Conservation (phyloP, 371 early-diverging fungal genomes). For the Mortierella sp. region DNA sequence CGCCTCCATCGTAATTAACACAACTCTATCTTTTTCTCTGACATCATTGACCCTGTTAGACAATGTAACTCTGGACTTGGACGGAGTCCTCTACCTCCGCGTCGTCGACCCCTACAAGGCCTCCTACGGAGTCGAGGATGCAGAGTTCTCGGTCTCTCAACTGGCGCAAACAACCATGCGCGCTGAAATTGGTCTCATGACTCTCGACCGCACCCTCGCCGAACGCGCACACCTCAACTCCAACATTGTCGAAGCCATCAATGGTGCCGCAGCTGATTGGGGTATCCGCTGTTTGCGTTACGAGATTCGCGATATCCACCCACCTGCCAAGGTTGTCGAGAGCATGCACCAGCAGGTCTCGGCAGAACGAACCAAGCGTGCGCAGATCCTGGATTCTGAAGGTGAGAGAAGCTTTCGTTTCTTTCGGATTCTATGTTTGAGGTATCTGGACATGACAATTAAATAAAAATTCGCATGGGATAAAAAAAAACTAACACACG, state of each 20-base stretch:
- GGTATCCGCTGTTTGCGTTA: slow-evolving; percentile 96
- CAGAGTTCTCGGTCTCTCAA: slow-evolving; percentile 95
- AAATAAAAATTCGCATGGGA: too few species aligned
- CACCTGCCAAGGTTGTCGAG: slow-evolving; percentile 94
- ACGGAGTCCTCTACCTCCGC: slow-evolving; percentile 96
- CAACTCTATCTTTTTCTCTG: neutral
- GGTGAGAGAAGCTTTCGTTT: slow-evolving; percentile 26
- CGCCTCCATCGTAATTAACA: neutral
- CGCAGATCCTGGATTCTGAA: slow-evolving; percentile 97
- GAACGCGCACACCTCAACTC: slow-evolving; percentile 93
- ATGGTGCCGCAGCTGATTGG: slow-evolving; percentile 95
- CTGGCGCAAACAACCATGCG: slow-evolving; percentile 99
- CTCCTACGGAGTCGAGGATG: slow-evolving; percentile 96
- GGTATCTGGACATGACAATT: too few species aligned
- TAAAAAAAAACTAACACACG: neutral
- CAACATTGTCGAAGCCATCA: slow-evolving; percentile 96
- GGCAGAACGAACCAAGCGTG: slow-evolving; percentile 96
- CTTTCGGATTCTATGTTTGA: neutral
- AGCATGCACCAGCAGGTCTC: slow-evolving; percentile 98
- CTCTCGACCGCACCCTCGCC: slow-evolving; percentile 95
- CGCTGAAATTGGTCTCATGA: slow-evolving; percentile 98
- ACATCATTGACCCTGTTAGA: slow-evolving; percentile 62
- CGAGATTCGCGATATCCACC: slow-evolving; percentile 96
- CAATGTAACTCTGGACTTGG: slow-evolving; percentile 95
- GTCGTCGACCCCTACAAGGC: slow-evolving; percentile 97